Evolutionary conservation across 2,329 filamentous ascomycete genomes (phyloP).

Genomic region (Pyricularia pennisetigena): DNA sequence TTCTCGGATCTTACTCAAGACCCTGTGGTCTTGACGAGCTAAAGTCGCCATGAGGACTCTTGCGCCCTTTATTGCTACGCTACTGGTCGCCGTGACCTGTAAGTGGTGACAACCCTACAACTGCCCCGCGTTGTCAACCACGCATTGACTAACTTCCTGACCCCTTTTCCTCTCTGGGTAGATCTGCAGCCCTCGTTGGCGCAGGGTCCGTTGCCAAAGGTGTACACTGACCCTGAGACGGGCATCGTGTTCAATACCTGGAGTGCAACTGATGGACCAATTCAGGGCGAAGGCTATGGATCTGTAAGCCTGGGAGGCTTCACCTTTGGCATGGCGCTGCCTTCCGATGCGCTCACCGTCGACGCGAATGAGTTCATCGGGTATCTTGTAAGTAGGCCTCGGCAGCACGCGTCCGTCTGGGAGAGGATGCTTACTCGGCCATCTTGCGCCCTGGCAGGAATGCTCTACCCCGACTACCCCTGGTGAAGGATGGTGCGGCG

Average conservation of each 20-base stretch:
- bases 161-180: background rate
- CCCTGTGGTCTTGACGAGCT: background rate
- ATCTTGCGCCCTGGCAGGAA: conserved; percentile 22
- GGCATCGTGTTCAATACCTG: conserved; percentile 44
- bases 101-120: background rate
- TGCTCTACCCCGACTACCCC: conserved; percentile 32
- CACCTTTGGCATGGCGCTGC: conserved; percentile 40
- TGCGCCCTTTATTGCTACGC: background rate
- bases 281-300: conserved; percentile 19
- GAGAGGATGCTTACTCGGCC: too few relatives aligned
- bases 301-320: conserved; percentile 20
- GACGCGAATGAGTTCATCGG: conserved; percentile 43
- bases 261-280: conserved; percentile 24
- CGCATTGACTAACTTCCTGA: background rate
- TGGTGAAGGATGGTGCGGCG: conserved; percentile 41
- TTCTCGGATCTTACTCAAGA: background rate
- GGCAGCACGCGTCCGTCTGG: conserved; percentile 2
- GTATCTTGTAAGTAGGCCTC: conserved; percentile 30
- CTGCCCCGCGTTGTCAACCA: too few relatives aligned
- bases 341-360: conserved; percentile 27
- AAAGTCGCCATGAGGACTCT: background rate
- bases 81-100: conserved; percentile 2
- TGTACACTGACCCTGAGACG: conserved; percentile 34
- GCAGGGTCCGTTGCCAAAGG: conserved; percentile 16
- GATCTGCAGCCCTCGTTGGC: conserved; percentile 6